phyloP scores from a whole-genome alignment of 176 grass and related monocot species.

The Zoysia japonica region DNA sequence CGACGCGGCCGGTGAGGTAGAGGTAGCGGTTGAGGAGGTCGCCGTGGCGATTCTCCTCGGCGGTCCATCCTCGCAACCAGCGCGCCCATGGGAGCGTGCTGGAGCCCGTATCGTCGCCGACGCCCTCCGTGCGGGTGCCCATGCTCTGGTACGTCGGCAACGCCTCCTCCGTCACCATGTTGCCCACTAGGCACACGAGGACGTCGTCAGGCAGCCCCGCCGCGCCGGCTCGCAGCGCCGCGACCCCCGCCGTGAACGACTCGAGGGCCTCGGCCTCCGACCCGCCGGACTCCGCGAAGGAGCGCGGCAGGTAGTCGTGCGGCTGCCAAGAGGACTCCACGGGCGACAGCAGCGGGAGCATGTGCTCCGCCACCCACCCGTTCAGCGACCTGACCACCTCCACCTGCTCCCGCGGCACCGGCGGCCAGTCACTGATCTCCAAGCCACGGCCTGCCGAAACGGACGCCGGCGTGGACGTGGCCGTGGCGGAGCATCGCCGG shows the following conservation, averaged over 20 bases:
- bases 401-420: slow-evolving; percentile 42
- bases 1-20: slow-evolving; percentile 39
- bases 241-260: slow-evolving; percentile 25
- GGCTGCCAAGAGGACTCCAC: slow-evolving; percentile 58
- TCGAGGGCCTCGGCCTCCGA: background rate
- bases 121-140: slow-evolving; percentile 29
- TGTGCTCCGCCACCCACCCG: slow-evolving; percentile 50
- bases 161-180: slow-evolving; percentile 51
- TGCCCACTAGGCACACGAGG: slow-evolving; percentile 41
- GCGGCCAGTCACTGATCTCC: background rate
- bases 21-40: slow-evolving; percentile 47
- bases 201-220: slow-evolving; percentile 36
- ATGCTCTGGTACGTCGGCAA: slow-evolving; percentile 48
- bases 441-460: background rate
- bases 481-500: no score
- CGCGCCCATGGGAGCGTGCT: slow-evolving; percentile 25
- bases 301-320: slow-evolving; percentile 50
- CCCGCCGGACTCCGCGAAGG: background rate
- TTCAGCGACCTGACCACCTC: slow-evolving; percentile 34
- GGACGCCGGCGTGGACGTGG: background rate
- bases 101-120: slow-evolving; percentile 28
- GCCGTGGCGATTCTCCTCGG: slow-evolving; percentile 50
- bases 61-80: slow-evolving; percentile 51
- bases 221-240: slow-evolving; percentile 12
- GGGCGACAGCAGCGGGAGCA: slow-evolving; percentile 47